Conservation (phyloP, 2,329 filamentous ascomycete species). For the Ophidiomyces ophidiicola region DNA sequence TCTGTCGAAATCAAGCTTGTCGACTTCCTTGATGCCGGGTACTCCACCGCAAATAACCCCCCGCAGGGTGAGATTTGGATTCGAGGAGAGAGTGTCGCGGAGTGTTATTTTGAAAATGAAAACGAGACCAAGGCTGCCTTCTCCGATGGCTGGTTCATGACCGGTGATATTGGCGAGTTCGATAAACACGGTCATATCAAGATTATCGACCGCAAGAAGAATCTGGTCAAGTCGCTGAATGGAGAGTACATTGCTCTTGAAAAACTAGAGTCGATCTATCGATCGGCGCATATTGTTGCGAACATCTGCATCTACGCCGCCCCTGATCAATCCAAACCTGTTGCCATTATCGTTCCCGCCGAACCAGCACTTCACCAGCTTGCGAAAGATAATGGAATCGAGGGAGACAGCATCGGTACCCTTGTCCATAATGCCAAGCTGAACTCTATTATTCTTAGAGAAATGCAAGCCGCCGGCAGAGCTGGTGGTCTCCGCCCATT, state of each 20-base stretch:
- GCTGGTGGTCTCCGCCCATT: slow-evolving; percentile 29
- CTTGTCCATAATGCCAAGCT: slow-evolving; percentile 31
- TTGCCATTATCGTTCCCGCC: slow-evolving; percentile 50
- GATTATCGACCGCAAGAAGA: slow-evolving; percentile 96
- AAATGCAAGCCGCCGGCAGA: slow-evolving; percentile 29
- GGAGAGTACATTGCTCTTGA: slow-evolving; percentile 98
- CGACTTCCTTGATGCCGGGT: slow-evolving; percentile 90
- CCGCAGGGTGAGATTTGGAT: slow-evolving; percentile 84
- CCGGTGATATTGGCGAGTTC: slow-evolving; percentile 78
- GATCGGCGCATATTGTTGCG: slow-evolving; percentile 39
- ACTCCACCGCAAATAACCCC: slow-evolving; percentile 74
- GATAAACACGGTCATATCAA: slow-evolving; percentile 77
- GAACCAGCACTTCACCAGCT: slow-evolving; percentile 51
- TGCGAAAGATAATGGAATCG: slow-evolving; percentile 40
- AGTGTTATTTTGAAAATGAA: slow-evolving; percentile 77
- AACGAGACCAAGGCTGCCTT: slow-evolving; percentile 75
- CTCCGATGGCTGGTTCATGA: slow-evolving; percentile 93
- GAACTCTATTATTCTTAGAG: slow-evolving; percentile 30
- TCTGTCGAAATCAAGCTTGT: slow-evolving; percentile 64
- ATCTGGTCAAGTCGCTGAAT: slow-evolving; percentile 94
- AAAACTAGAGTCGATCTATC: slow-evolving; percentile 87
- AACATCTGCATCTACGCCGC: slow-evolving; percentile 49
- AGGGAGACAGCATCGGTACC: slow-evolving; percentile 21
- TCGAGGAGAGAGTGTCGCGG: slow-evolving; percentile 65
- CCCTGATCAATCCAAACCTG: slow-evolving; percentile 40